Evolutionary conservation across 164 flowering plant species (phyloP), one percentile per base, ranked within the genome.

Genomic region (Aristolochia californica): DNA sequence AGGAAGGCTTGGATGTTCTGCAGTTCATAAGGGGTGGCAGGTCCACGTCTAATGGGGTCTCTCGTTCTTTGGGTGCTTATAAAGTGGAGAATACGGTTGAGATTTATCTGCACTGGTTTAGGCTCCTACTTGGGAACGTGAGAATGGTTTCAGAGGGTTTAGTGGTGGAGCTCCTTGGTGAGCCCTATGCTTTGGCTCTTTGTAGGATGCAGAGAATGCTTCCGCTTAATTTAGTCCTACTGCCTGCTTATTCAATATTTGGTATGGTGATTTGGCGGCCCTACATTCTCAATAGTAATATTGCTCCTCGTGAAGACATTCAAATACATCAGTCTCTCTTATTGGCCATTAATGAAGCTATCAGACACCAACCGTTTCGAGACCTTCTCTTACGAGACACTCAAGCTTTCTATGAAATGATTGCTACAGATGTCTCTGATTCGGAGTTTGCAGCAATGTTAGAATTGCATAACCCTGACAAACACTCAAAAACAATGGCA

Each of bases 221-320:
- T 58, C 90, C 99, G 24, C 69, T 88, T 57, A 74, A 68, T 38
- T 77, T 86, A 72, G 89, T 86, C 52, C 72, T 90, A 52, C 94
- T 94, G 23, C 95, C 99, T 48, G 95, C 99, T n/a, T 94, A 83
- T 75, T 77, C 96, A 34, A 77, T 88, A 54, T 88, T 90, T 75
- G 83, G 87, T 1, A 80, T 90, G 74, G 75, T 88, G 54, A 61
- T 81, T 50, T 94, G 99, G 99, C 81, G 76, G 75, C 81, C 80
- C 5, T 76, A 81, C 59, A 78, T 94, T 61, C 54, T 80, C 40
- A 81, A 62, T 55, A 53, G 71, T 49, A 72, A 63, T 55, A 56
- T 66, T 49, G 65, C 73, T 26, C 52, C 51, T 51, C 84, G 91
- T 43, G 97, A 94, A 59, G 93, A 94, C 44, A 58, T 69, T 34